These are phyloP conservation scores for Geotrichum klebahnii DNA, from an alignment of 1,139 yeast species.

Conservation along the genomic window DNA sequence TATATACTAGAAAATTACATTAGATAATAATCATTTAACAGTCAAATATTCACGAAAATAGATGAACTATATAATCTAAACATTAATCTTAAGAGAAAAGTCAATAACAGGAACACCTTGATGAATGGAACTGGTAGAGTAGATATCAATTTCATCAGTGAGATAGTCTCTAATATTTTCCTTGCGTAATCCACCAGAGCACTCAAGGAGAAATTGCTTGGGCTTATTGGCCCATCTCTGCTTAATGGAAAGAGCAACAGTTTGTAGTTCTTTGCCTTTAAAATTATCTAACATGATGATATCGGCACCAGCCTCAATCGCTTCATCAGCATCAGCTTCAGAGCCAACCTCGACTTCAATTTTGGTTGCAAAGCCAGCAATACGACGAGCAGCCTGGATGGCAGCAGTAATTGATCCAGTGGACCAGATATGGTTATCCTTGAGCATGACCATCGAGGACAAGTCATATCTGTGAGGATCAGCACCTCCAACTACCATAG, in stretches of 20 bases:
- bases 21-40: not conserved
- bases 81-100: constrained; percentile 73
- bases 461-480: constrained; percentile 90
- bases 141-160: constrained; percentile 79
- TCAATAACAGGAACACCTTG: constrained; percentile 83
- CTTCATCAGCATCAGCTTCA: constrained; percentile 83
- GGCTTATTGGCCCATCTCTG: constrained; percentile 45
- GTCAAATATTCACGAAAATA: not conserved
- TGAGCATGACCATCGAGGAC: constrained; percentile 92
- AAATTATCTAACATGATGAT: constrained; percentile 94
- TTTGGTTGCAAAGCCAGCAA: constrained; percentile 84
- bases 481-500: constrained; percentile 93
- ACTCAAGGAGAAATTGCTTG: constrained; percentile 66
- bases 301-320: constrained; percentile 92
- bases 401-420: constrained; percentile 89
- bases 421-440: constrained; percentile 89
- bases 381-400: constrained; percentile 67
- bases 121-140: constrained; percentile 89
- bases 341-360: constrained; percentile 88
- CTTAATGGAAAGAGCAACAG: constrained; percentile 64
- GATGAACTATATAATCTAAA: constrained; percentile 21
- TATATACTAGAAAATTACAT: not conserved
- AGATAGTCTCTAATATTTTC: constrained; percentile 62
- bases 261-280: constrained; percentile 58
- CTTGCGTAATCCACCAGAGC: constrained; percentile 84